Evolutionary conservation across 371 early-diverging fungal genomes (phyloP).

Genomic region (Mucor lusitanicus): DNA sequence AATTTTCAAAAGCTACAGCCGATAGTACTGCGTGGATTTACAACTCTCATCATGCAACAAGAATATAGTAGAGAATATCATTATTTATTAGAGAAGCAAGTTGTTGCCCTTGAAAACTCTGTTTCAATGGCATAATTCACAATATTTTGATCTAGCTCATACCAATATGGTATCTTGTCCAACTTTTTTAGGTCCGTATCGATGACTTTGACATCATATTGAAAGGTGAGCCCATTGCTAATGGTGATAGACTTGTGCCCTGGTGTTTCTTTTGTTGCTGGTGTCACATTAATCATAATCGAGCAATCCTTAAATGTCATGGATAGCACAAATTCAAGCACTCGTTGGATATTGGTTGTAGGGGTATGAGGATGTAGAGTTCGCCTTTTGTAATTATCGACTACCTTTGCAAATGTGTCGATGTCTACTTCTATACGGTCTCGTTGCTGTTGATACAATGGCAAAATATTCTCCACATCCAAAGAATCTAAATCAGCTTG

Average conservation of each 20-base stretch:
- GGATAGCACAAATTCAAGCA: conserved; percentile 56
- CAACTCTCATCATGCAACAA: too few species aligned
- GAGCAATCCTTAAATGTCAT: conserved; percentile 69
- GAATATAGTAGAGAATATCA: too few species aligned
- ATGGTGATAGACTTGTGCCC: neutral
- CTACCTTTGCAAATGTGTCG: conserved; percentile 1
- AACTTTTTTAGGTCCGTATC: conserved; percentile 55
- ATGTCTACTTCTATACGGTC: neutral
- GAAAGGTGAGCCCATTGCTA: neutral
- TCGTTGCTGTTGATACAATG: conserved; percentile 5
- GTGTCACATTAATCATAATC: conserved; percentile 37
- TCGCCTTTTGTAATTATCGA: conserved; percentile 18
- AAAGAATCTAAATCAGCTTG: conserved; percentile 48
- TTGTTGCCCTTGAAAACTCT: conserved; percentile 1
- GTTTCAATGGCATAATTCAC: conserved; percentile 33
- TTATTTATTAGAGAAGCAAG: neutral
- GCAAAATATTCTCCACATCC: conserved; percentile 49
- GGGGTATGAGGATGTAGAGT: neutral
- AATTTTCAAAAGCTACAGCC: too few species aligned
- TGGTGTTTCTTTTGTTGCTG: neutral
- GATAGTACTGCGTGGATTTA: too few species aligned
- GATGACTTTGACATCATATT: conserved; percentile 45
- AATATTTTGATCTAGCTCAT: conserved; percentile 49
- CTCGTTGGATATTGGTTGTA: conserved; percentile 19
- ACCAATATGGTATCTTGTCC: conserved; percentile 51